Percentiles rank a stretch among this genome's conserved stretches.
Conservation (phyloP, 305 asterid species). For the Fraxinus albicans region DNA sequence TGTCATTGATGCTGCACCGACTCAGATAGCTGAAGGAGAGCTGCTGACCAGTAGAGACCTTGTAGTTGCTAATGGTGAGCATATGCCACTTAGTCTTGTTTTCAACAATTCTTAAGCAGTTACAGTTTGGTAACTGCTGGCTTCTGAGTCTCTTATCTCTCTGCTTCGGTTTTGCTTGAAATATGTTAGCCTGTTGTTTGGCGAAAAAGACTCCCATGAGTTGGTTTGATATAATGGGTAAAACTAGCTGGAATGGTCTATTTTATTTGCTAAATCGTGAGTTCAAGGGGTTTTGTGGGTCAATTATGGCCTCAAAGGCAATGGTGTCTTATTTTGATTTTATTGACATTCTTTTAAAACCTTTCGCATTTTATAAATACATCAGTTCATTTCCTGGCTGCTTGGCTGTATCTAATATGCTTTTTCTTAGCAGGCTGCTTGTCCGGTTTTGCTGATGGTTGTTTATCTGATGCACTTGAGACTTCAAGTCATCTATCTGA, state of each 20-base stretch:
- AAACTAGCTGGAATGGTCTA: background rate
- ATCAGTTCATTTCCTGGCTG: background rate
- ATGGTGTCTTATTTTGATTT: background rate
- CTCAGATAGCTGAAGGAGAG: conserved; percentile 54
- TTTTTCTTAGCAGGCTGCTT: conserved; percentile 24
- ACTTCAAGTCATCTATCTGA: conserved; percentile 41
- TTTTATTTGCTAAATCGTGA: background rate
- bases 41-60: conserved; percentile 39
- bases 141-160: background rate
- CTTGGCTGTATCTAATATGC: conserved; percentile 22
- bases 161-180: background rate
- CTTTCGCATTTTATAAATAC: background rate
- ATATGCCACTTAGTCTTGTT: background rate
- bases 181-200: background rate
- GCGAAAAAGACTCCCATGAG: background rate
- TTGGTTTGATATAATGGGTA: background rate
- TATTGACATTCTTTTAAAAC: background rate
- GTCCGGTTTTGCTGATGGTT: conserved; percentile 38
- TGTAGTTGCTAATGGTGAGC: conserved; percentile 46
- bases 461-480: conserved; percentile 36
- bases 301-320: background rate
- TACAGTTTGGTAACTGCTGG: background rate
- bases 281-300: background rate
- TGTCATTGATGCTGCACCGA: conserved; percentile 73
- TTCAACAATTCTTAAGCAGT: background rate